Base-by-base conservation (phyloP, 352 stramenopile genomes). In the Hyaloperonospora brassicae region DNA sequence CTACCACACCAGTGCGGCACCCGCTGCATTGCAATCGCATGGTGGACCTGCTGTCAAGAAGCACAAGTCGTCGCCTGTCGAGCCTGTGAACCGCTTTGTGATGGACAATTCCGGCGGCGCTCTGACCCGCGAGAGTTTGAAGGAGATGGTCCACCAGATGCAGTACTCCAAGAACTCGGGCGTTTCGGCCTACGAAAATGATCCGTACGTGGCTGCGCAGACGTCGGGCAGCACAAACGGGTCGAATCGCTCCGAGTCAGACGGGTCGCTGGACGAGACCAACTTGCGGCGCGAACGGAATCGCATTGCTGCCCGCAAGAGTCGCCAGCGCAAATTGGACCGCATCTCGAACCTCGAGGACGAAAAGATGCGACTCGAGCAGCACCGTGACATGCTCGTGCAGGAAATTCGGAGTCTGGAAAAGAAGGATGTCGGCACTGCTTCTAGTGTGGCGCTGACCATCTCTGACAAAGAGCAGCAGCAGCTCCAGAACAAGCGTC, bases 341-440 rank as follows among this genome's bases (percentile, higher is more conserved):
- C 82, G 82, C 52, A 93, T 93, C 54, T 89, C 82, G 23, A 89
- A 87, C 57, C 67, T 93, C 2, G 83, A 93, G 64, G 82, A 91
- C 57, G 83, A 93, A 62, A 93, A 93, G 60, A 85, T 85, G 72
- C 83, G 83, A 0, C 76, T 93, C 9, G 83, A 93, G 64, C 80
- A 89, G 58, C 80, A 91, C 67, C 80, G 83, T 22, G 82, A 93
- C 61, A 89, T 89, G 79, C 64, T 93, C 14, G 70, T 93, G 31
- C 80, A 93, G 49, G 83, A 93, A 52, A 93, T 93, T 50, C 76
- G 78, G 47, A 86, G 74, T 62, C 59, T 93, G 11, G 79, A 93
- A 56, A 89, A 86, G 67, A 83, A 86, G 34, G 80, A 90, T 57
- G 72, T 75, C 11, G 67, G 74, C 17, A 66, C 39, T 39, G 72